Conservation (phyloP, 179 eudicot genomes). For the Patellifolia procumbens region DNA sequence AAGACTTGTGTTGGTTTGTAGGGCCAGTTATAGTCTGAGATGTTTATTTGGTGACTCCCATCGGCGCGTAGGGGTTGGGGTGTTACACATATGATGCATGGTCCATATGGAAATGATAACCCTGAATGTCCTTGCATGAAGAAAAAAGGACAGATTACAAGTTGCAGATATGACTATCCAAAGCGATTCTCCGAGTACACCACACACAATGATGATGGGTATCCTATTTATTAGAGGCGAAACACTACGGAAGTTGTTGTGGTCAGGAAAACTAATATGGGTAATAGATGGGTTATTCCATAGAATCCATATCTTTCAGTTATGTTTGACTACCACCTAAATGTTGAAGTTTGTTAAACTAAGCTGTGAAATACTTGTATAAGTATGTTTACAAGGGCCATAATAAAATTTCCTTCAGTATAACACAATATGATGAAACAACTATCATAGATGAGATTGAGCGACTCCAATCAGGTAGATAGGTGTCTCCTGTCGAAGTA, state of each 20-base stretch:
- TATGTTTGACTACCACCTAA: slow-evolving; percentile 22
- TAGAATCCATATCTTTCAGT: slow-evolving; percentile 22
- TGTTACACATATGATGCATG: slow-evolving; percentile 44
- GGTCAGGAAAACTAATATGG: not conserved
- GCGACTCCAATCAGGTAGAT: slow-evolving; percentile 14
- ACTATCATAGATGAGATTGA: slow-evolving; percentile 12
- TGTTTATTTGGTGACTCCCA: no score
- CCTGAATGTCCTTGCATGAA: slow-evolving; percentile 15
- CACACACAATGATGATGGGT: not conserved
- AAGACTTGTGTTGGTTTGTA: no score
- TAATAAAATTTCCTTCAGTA: not conserved
- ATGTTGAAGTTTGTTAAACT: slow-evolving; percentile 18
- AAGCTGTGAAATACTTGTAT: slow-evolving; percentile 27
- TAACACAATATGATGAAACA: not conserved
- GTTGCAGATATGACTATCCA: slow-evolving; percentile 11
- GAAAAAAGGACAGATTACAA: not conserved
- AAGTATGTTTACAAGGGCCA: slow-evolving; percentile 29
- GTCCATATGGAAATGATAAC: slow-evolving; percentile 19
- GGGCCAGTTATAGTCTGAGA: no score
- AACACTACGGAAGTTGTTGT: not conserved
- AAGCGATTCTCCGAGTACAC: not conserved
- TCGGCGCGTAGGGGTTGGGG: no score
- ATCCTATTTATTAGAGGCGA: not conserved
- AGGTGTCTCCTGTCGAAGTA: slow-evolving; percentile 17
- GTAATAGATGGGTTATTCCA: slow-evolving; percentile 30